These are phyloP conservation scores for Phlebopus sp. DNA, from an alignment of 1,284 basidiomycete genomes.

Conservation along the genomic window DNA sequence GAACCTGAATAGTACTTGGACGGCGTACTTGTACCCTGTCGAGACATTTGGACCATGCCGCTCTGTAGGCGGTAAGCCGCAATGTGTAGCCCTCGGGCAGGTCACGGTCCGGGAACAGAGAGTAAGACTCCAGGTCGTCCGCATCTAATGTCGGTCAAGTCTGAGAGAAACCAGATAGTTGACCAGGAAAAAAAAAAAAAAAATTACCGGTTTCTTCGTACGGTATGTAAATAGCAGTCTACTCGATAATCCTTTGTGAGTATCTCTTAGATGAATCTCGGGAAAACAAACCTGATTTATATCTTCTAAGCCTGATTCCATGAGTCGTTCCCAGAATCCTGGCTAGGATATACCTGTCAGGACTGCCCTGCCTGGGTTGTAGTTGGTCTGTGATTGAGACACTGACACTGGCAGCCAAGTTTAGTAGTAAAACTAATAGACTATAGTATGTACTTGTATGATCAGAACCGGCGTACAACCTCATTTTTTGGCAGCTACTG, in stretches of 20 bases:
- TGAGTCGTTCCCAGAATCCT: conserved; percentile 4
- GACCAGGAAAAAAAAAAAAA: not conserved
- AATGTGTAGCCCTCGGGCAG: conserved; percentile 39
- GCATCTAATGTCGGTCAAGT: conserved; percentile 12
- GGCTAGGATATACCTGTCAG: no score
- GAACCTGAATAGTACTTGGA: not conserved
- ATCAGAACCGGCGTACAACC: no score
- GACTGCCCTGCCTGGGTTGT: not conserved
- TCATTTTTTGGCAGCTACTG: no score
- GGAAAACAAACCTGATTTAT: conserved; percentile 24
- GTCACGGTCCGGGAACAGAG: conserved; percentile 35
- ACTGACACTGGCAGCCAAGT: no score
- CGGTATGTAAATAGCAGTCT: conserved; percentile 38
- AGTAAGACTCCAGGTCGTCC: conserved; percentile 14
- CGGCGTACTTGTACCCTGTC: conserved; percentile 43
- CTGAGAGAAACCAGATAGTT: not conserved
- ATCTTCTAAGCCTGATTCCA: conserved; percentile 27
- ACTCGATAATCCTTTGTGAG: conserved; percentile 10
- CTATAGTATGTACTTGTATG: no score
- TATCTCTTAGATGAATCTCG: not conserved
- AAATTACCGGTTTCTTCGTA: conserved; percentile 25
- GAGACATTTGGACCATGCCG: conserved; percentile 50
- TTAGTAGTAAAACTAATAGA: no score
- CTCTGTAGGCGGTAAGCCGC: conserved; percentile 45
- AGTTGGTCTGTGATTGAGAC: no score